Evolutionary conservation across 1,284 basidiomycete genomes (phyloP).

Genomic region (Ganoderma multipileum): DNA sequence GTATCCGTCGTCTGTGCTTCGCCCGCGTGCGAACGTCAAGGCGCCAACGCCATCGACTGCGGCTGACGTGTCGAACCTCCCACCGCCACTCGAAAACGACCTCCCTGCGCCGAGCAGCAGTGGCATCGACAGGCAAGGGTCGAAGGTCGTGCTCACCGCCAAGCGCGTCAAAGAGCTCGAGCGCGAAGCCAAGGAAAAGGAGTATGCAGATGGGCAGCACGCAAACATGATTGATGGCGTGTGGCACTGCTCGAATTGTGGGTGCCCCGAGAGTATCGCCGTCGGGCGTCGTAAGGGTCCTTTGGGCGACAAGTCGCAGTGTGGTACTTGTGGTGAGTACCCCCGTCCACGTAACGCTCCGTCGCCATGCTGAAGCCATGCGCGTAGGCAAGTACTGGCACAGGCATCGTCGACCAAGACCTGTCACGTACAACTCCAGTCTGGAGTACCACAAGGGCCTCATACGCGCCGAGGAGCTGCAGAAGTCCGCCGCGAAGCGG

Average conservation of each 20-base stretch:
- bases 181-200: slow-evolving; percentile 80
- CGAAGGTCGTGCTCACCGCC: slow-evolving; percentile 54
- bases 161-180: slow-evolving; percentile 77
- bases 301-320: slow-evolving; percentile 89
- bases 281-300: slow-evolving; percentile 88
- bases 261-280: slow-evolving; percentile 86
- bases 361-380: slow-evolving; percentile 15
- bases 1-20: slow-evolving; percentile 60
- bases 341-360: neutral
- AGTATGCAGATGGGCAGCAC: slow-evolving; percentile 83
- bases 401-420: slow-evolving; percentile 78
- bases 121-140: slow-evolving; percentile 52
- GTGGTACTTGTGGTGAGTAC: slow-evolving; percentile 86
- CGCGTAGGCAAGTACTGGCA: slow-evolving; percentile 84
- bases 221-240: slow-evolving; percentile 82
- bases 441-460: slow-evolving; percentile 70
- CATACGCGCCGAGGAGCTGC: slow-evolving; percentile 61
- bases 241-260: slow-evolving; percentile 94
- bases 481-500: slow-evolving; percentile 55
- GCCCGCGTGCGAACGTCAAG: slow-evolving; percentile 60
- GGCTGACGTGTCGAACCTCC: slow-evolving; percentile 60
- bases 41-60: slow-evolving; percentile 72
- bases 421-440: slow-evolving; percentile 79
- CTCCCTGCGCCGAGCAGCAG: slow-evolving; percentile 50
- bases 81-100: slow-evolving; percentile 66